These are phyloP conservation scores for Angophora floribunda DNA, from an alignment of 345 rosid genomes.

Conservation along the genomic window DNA sequence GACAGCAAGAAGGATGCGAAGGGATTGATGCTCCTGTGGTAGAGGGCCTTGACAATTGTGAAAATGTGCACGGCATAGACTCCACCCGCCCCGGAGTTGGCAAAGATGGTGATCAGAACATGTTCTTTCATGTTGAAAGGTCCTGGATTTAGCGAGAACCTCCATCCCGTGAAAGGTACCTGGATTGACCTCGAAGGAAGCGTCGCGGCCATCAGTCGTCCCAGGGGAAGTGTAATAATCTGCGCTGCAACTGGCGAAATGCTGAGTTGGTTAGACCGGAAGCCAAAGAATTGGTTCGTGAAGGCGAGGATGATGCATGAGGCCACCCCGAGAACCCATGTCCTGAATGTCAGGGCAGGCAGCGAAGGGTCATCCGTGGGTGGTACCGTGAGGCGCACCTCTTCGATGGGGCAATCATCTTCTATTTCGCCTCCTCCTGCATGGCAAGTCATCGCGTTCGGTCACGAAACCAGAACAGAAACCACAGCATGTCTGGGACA, in stretches of 20 bases:
- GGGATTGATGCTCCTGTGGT: conserved; percentile 15
- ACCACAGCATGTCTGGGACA: background rate
- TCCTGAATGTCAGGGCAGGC: conserved; percentile 37
- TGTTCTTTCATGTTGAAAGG: conserved; percentile 48
- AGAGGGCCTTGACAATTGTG: conserved; percentile 36
- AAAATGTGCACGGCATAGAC: conserved; percentile 33
- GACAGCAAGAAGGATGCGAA: conserved; percentile 12
- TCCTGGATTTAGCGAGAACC: conserved; percentile 42
- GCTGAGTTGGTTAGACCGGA: conserved; percentile 26
- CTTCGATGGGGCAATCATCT: conserved; percentile 47
- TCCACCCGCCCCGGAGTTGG: conserved; percentile 32
- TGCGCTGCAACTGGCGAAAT: conserved; percentile 27
- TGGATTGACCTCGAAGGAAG: conserved; percentile 22
- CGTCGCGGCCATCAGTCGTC: conserved; percentile 39
- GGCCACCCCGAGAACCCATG: conserved; percentile 40
- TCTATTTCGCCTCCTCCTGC: conserved; percentile 15
- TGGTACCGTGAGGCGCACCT: conserved; percentile 50
- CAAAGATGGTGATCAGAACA: conserved; percentile 48
- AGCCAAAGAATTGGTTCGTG: conserved; percentile 41
- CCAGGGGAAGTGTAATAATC: conserved; percentile 33
- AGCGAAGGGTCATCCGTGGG: conserved; percentile 37
- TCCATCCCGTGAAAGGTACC: conserved; percentile 21
- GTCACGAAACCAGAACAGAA: background rate
- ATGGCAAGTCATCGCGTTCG: background rate
- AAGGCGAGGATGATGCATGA: conserved; percentile 43